Conservation (phyloP, 176 grass and related monocot genomes). For the Rhynchospora tenuis region DNA sequence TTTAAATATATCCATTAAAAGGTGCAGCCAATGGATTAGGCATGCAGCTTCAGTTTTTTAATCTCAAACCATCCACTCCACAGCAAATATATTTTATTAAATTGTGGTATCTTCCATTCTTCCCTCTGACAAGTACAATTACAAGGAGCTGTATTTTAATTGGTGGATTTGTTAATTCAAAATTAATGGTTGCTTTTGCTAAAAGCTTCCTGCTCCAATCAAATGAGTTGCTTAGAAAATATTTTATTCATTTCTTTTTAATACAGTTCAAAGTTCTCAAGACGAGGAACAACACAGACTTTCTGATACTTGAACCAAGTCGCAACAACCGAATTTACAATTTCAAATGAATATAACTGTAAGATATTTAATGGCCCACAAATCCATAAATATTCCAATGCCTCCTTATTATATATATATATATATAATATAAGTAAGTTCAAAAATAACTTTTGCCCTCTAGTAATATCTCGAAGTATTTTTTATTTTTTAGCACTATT, state of each 20-base stretch:
- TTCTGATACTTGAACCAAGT: background rate
- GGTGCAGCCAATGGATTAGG: background rate
- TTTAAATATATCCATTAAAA: background rate
- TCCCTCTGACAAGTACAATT: background rate
- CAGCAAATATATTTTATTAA: background rate
- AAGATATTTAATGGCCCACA: too few relatives aligned
- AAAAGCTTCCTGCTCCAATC: conserved; percentile 8
- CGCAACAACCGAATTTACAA: background rate
- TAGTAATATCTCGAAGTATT: too few relatives aligned
- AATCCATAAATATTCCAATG: too few relatives aligned
- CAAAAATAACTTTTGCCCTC: too few relatives aligned
- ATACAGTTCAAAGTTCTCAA: background rate
- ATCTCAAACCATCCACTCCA: conserved; percentile 8
- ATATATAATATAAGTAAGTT: too few relatives aligned
- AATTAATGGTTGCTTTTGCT: conserved; percentile 9
- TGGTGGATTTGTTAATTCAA: background rate
- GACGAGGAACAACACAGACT: background rate
- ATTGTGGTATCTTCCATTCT: background rate
- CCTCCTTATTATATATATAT: too few relatives aligned
- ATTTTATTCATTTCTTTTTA: background rate
- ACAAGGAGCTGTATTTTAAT: background rate
- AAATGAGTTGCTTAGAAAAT: conserved; percentile 1
- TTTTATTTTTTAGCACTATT: too few relatives aligned
- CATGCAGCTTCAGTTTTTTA: background rate
- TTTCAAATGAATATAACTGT: background rate